Base-by-base conservation (phyloP, 306 rosid species). In the Rubus idaeus region DNA sequence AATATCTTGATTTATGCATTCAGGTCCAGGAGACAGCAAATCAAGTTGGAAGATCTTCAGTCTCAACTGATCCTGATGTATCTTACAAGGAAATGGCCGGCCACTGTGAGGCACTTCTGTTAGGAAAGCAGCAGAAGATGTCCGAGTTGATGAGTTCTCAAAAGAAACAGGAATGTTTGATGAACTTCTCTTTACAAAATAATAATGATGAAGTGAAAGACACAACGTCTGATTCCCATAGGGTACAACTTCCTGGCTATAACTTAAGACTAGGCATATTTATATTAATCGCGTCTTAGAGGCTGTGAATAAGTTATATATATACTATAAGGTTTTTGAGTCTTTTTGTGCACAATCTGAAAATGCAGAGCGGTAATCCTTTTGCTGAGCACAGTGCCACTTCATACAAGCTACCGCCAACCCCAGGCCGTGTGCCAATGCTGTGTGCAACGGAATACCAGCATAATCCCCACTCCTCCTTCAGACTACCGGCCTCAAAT, bases 1-100 rank as follows among this genome's bases (percentile, higher is more conserved):
- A 10, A 30, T 60, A 11, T 14, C 51, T 10, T 23, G 49, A 60
- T 60, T 76, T 82, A 20, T 83, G 79, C 65, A 13, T 71, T 66
- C 80, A 95, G 99, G 88, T 86, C 77, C 85, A 84, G 76, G 98
- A 92, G 78, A 84, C 96, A n/a, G 73, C 94, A 26, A 67, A 86
- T 77, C 88, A 84, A 84, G 81, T 83, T 30, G 98, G 87, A 73
- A 85, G 97, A 77, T 16, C 80, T 57, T 91, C 98, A 18, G 83
- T 87, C 75, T 82, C 88, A 49, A 69, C 76, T 26, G 71, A 85
- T 58, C 77, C 75, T 58, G 83, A 89, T 71, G 86, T 88, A 84
- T 81, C 99, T 69, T 95, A 83, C 85, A 79, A 84, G 87, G 97
- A 92, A 85, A 87, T 92, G 94, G 86, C 98, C 40, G 84, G 79